Evolutionary conservation across 352 stramenopile genomes (phyloP).

Genomic region (Pythium graminicola): DNA sequence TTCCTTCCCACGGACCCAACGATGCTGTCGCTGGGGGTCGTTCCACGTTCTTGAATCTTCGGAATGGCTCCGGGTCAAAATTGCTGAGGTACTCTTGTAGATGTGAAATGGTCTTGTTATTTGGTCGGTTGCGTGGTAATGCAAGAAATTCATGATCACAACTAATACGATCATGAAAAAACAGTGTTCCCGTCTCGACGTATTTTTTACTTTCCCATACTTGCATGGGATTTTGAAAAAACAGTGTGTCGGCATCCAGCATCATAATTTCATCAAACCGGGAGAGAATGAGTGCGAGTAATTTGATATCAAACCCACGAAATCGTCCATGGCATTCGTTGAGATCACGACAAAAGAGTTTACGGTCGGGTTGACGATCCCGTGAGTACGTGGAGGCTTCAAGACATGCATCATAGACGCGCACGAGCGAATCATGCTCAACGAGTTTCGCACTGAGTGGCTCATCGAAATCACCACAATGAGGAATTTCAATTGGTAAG

Average conservation of each 20-base stretch:
- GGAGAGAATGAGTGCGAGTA: constrained; percentile 57
- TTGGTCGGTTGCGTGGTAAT: neutral
- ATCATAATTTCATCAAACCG: constrained; percentile 71
- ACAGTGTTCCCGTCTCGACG: constrained; percentile 46
- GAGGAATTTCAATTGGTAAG: constrained; percentile 61
- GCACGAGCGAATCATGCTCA: constrained; percentile 37
- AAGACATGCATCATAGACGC: constrained; percentile 61
- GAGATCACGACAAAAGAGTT: constrained; percentile 48
- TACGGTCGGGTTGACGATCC: neutral
- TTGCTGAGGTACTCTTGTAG: constrained; percentile 34
- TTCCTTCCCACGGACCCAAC: constrained; percentile 17
- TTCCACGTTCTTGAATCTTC: neutral
- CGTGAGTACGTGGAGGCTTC: constrained; percentile 22
- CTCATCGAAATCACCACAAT: constrained; percentile 53
- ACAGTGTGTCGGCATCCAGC: constrained; percentile 63
- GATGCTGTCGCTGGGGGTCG: constrained; percentile 4
- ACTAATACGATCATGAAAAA: constrained; percentile 65
- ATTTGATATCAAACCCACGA: constrained; percentile 59
- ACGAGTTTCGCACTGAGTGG: constrained; percentile 27
- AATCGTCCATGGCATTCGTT: constrained; percentile 41
- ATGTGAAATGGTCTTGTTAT: constrained; percentile 20
- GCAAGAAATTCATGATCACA: constrained; percentile 40
- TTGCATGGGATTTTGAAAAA: constrained; percentile 51
- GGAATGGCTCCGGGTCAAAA: constrained; percentile 38
- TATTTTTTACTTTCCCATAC: constrained; percentile 53